Evolutionary conservation across 305 asterid species (phyloP), one percentile per base, ranked within the genome.

Genomic region (Fraxinus dipetala): DNA sequence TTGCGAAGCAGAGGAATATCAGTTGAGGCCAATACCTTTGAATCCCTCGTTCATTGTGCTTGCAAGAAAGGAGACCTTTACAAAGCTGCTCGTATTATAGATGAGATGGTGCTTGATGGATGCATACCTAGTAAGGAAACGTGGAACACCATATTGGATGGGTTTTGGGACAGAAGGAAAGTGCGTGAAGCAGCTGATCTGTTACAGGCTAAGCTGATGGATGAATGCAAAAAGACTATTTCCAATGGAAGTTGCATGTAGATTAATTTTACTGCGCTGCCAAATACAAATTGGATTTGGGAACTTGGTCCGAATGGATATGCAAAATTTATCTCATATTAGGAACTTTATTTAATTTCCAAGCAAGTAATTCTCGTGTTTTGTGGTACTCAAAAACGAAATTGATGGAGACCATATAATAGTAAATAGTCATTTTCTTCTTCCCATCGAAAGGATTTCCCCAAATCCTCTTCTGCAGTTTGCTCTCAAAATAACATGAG

Each of bases 31-130:
- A 83, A 82, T 81, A 89, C 96, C 22, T 94, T 88, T 83, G 94
- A 77, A 81, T 82, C 84, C 65, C 94, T 94, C 76, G 81, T 93
- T 75, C 77, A 73, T 18, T 88, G 85, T 78, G 84, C 85, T 79
- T 90, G 94, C 86, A 87, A 83, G 87, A 92, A 75, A 82, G 92
- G 93, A 54, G 97, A 93, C 78, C 36, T 89, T 63, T 90, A 91
- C 83, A 93, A 92, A 88, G 94, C 91, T 83, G 86, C 87, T 81
- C 90, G 87, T 80, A 84, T 94, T 86, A 63, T 92, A 40, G 93
- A 91, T 18, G 98, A 94, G 89, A 95, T 94, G 97, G 90, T 91
- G 79, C 48, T 81, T 76, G 94, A 94, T 86, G 97, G 99, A 76
- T 93, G 95, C 80, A 80, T 85, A 81, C 96, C 97, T 28, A 85